phyloP scores from a whole-genome alignment of 306 rosid genomes.

The Myrica gale region DNA sequence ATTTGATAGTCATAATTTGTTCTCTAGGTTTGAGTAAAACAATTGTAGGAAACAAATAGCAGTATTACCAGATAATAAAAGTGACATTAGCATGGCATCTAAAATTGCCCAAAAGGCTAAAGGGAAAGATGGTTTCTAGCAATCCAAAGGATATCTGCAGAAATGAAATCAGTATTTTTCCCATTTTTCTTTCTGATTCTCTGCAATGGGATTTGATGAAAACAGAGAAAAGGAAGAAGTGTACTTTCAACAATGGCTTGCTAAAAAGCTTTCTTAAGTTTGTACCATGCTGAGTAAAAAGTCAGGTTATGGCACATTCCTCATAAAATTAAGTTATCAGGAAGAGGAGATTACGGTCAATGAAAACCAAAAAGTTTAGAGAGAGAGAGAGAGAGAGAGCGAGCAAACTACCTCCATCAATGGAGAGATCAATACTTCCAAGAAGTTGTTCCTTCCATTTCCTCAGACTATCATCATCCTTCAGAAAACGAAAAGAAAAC shows the following conservation, averaged over 20 bases:
- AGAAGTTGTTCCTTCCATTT: constrained; percentile 91
- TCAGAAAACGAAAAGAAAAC: constrained; percentile 10
- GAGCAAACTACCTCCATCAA: constrained; percentile 61
- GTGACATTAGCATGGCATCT: neutral
- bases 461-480: constrained; percentile 91
- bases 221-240: neutral
- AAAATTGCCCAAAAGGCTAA: neutral
- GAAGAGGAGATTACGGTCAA: neutral
- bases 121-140: neutral
- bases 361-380: constrained; percentile 21
- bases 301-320: neutral
- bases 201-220: neutral
- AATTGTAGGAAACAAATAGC: neutral
- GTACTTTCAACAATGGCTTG: too few relatives aligned
- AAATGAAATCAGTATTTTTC: too few relatives aligned
- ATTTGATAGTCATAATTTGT: neutral
- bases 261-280: neutral
- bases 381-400: constrained; percentile 1
- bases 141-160: too few relatives aligned
- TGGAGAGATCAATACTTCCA: constrained; percentile 70
- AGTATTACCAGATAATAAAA: neutral
- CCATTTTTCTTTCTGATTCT: too few relatives aligned
- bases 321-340: neutral
- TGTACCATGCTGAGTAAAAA: neutral
- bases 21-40: neutral